Percentiles rank a stretch among this genome's conserved stretches.
Conservation (phyloP, 148 eudicot genomes). For the Rhododendron ferrugineum region DNA sequence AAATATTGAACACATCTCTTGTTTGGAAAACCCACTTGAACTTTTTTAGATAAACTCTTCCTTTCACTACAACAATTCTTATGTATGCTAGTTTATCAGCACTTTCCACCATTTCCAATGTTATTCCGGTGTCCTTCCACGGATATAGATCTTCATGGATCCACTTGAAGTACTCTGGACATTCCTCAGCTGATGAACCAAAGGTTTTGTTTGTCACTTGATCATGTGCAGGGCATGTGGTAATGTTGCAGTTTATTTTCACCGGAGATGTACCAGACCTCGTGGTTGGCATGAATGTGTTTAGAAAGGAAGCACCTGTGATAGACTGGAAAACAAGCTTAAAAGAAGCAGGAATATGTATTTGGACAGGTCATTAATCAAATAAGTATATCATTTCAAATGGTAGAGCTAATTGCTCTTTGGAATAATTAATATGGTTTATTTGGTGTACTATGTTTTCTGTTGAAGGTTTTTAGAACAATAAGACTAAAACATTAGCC, state of each 20-base stretch:
- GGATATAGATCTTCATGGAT: conserved; percentile 61
- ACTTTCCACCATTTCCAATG: conserved; percentile 42
- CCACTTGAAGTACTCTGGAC: conserved; percentile 61
- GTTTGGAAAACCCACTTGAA: conserved; percentile 35
- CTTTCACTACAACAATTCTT: conserved; percentile 43
- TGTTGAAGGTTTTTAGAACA: background rate
- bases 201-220: background rate
- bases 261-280: background rate
- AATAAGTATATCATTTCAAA: background rate
- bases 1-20: conserved; percentile 45
- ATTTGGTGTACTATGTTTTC: background rate
- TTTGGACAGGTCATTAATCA: background rate
- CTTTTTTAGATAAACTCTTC: conserved; percentile 40
- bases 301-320: conserved; percentile 8
- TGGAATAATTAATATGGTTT: background rate
- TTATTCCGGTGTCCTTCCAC: conserved; percentile 53
- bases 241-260: background rate
- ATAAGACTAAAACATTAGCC: too few species aligned
- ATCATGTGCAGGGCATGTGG: background rate
- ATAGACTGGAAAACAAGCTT: conserved; percentile 16
- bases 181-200: conserved; percentile 13
- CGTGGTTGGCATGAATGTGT: background rate
- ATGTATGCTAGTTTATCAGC: conserved; percentile 26
- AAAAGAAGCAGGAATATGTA: background rate
- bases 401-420: background rate